phyloP scores from a whole-genome alignment of 805 yeast species.

The Tetrapisispora iriomotensis region DNA sequence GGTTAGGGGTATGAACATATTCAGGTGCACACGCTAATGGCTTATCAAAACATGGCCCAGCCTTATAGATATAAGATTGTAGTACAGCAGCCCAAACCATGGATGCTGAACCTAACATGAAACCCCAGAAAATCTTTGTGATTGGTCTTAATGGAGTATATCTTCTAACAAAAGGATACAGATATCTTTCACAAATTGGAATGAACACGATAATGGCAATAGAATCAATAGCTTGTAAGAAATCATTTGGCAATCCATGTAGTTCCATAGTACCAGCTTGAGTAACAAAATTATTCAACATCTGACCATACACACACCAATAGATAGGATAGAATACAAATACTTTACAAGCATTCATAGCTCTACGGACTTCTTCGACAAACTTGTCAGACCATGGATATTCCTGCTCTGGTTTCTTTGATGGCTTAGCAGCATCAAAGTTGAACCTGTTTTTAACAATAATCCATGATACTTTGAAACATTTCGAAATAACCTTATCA shows the following conservation, averaged over 20 bases:
- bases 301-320: constrained; percentile 67
- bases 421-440: constrained; percentile 49
- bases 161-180: constrained; percentile 45
- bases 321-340: constrained; percentile 61
- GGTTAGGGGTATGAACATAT: constrained; percentile 22
- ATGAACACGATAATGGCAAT: constrained; percentile 65
- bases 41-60: constrained; percentile 64
- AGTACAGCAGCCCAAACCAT: constrained; percentile 71
- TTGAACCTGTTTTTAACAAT: constrained; percentile 39
- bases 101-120: constrained; percentile 51
- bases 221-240: constrained; percentile 67
- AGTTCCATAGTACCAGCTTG: constrained; percentile 67
- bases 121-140: constrained; percentile 62
- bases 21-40: constrained; percentile 33
- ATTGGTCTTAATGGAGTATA: constrained; percentile 54
- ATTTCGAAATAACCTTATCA: constrained; percentile 49
- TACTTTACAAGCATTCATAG: constrained; percentile 62
- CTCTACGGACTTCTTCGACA: constrained; percentile 61
- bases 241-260: constrained; percentile 74
- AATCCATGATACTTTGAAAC: constrained; percentile 38
- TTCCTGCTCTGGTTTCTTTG: constrained; percentile 36
- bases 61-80: constrained; percentile 56
- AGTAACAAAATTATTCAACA: constrained; percentile 61
- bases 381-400: constrained; percentile 57
- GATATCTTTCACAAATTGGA: constrained; percentile 54